phyloP scores from a whole-genome alignment of 345 rosid genomes.

The Litchi chinensis region DNA sequence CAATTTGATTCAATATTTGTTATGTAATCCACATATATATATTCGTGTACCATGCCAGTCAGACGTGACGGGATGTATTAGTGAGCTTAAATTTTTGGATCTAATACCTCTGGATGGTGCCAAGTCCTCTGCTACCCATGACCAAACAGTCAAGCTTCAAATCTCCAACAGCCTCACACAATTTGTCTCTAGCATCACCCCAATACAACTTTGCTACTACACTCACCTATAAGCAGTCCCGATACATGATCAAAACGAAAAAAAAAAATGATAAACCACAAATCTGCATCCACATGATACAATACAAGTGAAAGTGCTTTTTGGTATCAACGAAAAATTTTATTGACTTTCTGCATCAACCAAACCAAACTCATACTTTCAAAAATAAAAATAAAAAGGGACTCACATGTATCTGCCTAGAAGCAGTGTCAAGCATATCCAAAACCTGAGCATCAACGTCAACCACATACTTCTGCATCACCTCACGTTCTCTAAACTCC shows the following conservation, averaged over 20 bases:
- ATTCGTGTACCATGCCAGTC: no score
- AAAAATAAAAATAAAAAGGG: no score
- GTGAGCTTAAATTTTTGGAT: no score
- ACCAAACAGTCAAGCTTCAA: conserved; percentile 73
- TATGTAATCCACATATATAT: no score
- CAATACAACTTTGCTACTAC: conserved; percentile 78
- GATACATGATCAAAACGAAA: no score
- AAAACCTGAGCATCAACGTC: conserved; percentile 64
- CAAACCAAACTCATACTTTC: no score
- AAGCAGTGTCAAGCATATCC: conserved; percentile 61
- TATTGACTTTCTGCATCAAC: no score
- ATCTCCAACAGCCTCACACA: conserved; percentile 63
- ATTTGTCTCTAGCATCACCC: conserved; percentile 87
- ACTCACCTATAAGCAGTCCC: conserved; percentile 41
- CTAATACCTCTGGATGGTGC: conserved; percentile 65
- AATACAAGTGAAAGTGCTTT: no score
- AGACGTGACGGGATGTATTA: no score
- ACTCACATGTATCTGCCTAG: conserved; percentile 56
- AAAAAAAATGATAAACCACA: no score
- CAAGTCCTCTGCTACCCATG: conserved; percentile 93
- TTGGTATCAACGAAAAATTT: no score
- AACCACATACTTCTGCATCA: conserved; percentile 60
- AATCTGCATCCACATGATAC: background rate
- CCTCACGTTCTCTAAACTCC: conserved; percentile 67
- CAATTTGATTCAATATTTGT: no score